Evolutionary conservation across 495 filamentous ascomycete species (phyloP), one percentile per base, ranked within the genome.

Genomic region (Penicillium paradoxum): DNA sequence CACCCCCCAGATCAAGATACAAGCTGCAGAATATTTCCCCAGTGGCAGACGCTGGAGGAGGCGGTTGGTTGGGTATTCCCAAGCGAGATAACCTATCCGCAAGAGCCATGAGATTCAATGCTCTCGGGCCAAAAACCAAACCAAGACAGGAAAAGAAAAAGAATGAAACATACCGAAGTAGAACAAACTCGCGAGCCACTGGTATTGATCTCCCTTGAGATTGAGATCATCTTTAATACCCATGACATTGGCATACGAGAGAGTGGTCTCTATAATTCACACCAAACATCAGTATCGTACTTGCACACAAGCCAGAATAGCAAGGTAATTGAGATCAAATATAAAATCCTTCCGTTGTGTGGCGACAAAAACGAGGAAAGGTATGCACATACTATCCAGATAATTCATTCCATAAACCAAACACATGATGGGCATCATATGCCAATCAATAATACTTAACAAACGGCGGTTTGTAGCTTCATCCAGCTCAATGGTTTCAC

Each of bases 191-290:
- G 73, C 68, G 4, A 82, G 58, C 80, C 80, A 83, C 57, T 80
- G 75, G 54, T 81, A 77, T 45, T 78, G 57, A 52, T 74, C 68
- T 6, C 61, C 62, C 7, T 55, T 48, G 6, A 79, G 67, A 33
- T 72, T 43, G 22, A 80, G 60, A 45, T 79, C 78, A 22, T 63
- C 73, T 57, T 76, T 76, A 21, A 86, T 70, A 0, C 82, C 82
- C 81, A 85, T 84, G 19, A 86, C 57, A 52, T 74, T 80, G 8
- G 82, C 81, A 56, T 85, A 85, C 0, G 81, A 84, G 2, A 86
- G 59, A 1, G 82, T 84, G 0, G 80, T 84, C 63, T 86, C 74
- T 79, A 32, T 36, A 11, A 10, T 11, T n/a, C 13, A 13, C 2
- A 24, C 34, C 36, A 8, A 34, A 6, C 0, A 33, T 40, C 25